Evolutionary conservation across 2,329 filamentous ascomycete species (phyloP).

Genomic region (Aspergillus sp.): DNA sequence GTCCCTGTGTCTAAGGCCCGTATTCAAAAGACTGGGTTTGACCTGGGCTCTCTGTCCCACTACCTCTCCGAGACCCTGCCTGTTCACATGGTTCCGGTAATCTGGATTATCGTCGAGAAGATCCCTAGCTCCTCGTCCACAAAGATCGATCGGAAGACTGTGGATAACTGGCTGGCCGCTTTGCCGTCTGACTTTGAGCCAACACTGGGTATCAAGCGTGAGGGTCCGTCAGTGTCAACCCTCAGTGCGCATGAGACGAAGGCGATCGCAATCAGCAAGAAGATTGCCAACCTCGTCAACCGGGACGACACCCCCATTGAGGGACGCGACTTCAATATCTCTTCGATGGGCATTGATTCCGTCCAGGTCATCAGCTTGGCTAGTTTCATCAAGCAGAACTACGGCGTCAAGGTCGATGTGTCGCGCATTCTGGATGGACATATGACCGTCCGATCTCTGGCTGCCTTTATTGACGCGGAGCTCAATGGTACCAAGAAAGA

Average conservation of each 20-base stretch:
- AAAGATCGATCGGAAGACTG: conserved; percentile 25
- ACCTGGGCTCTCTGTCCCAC: conserved; percentile 3
- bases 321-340: conserved; percentile 11
- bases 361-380: conserved; percentile 16
- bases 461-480: conserved; percentile 9
- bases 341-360: conserved; percentile 12
- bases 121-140: conserved; percentile 25
- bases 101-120: conserved; percentile 37
- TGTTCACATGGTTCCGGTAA: conserved; percentile 37
- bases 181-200: conserved; percentile 14
- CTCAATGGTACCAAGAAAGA: conserved; percentile 5
- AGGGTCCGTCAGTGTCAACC: conserved; percentile 5
- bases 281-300: conserved; percentile 7
- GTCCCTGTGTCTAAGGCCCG: neutral
- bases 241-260: conserved; percentile 10
- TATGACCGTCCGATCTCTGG: conserved; percentile 12
- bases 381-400: conserved; percentile 14
- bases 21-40: conserved; percentile 6
- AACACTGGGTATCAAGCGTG: conserved; percentile 11
- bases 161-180: conserved; percentile 10
- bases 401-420: conserved; percentile 12
- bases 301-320: conserved; percentile 3
- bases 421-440: conserved; percentile 12
- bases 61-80: conserved; percentile 32
- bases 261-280: conserved; percentile 10